Conservation (phyloP, 73 alveolate species). For the Paramecium bursaria region DNA sequence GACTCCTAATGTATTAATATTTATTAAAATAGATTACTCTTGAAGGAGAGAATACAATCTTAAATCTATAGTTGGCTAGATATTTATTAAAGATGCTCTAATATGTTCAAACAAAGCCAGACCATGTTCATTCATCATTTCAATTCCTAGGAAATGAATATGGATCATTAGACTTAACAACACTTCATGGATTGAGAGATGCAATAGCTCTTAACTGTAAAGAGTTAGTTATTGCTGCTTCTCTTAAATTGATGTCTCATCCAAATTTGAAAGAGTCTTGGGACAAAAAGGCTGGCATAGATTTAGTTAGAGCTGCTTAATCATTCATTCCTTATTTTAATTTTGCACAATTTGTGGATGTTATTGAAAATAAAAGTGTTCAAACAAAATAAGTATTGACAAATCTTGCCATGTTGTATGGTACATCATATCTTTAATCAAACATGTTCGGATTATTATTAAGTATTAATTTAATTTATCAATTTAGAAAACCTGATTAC, state of each 20-base stretch:
- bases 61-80: conserved; percentile 61
- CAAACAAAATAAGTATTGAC: conserved; percentile 25
- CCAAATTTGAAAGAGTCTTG: conserved; percentile 62
- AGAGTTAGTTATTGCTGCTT: background rate
- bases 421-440: background rate
- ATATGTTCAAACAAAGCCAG: background rate
- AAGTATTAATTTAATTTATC: background rate
- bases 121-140: conserved; percentile 2
- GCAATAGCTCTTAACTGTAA: conserved; percentile 29
- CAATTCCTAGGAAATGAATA: background rate
- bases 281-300: conserved; percentile 61
- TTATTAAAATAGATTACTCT: conserved; percentile 31
- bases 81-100: conserved; percentile 42
- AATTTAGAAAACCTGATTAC: conserved; percentile 28
- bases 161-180: background rate
- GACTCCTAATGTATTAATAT: conserved; percentile 30
- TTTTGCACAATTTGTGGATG: conserved; percentile 40
- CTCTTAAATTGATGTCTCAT: conserved; percentile 26
- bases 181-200: background rate
- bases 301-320: conserved; percentile 59
- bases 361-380: conserved; percentile 44
- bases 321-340: conserved; percentile 65
- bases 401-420: conserved; percentile 56
- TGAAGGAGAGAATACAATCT: conserved; percentile 70
- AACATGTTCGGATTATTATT: conserved; percentile 48